Conservation (phyloP, 805 yeast genomes). For the Kazachstania taianensis region DNA sequence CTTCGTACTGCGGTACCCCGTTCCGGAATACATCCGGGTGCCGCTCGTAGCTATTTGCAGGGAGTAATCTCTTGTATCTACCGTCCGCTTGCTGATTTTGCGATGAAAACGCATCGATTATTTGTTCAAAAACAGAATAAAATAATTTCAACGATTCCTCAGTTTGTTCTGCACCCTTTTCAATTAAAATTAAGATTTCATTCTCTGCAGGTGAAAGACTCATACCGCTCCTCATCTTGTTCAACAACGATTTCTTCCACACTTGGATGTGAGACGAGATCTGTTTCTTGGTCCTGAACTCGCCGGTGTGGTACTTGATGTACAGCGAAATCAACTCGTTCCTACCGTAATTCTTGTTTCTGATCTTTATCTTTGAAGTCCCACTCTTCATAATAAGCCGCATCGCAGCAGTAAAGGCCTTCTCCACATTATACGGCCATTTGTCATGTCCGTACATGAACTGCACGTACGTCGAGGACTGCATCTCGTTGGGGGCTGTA, state of each 20-base stretch:
- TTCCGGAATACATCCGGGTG: too few relatives aligned
- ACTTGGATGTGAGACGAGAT: slow-evolving; percentile 94
- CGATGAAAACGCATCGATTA: slow-evolving; percentile 9
- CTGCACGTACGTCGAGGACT: too few relatives aligned
- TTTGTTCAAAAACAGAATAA: slow-evolving; percentile 21
- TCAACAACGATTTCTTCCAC: slow-evolving; percentile 52
- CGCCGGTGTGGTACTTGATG: slow-evolving; percentile 68
- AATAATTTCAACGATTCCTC: slow-evolving; percentile 18
- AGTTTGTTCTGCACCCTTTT: slow-evolving; percentile 26
- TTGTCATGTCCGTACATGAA: slow-evolving; percentile 32
- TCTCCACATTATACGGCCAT: slow-evolving; percentile 85
- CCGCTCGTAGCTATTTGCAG: too few relatives aligned
- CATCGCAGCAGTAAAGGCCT: slow-evolving; percentile 79
- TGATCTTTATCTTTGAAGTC: slow-evolving; percentile 70
- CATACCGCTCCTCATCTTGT: slow-evolving; percentile 19
- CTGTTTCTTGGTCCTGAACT: slow-evolving; percentile 79
- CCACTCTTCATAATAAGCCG: slow-evolving; percentile 83
- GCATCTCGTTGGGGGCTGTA: too few relatives aligned
- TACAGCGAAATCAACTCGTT: slow-evolving; percentile 87
- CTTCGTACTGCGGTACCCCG: too few relatives aligned
- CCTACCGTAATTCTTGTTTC: slow-evolving; percentile 85
- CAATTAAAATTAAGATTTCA: slow-evolving; percentile 25
- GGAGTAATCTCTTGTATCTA: too few relatives aligned
- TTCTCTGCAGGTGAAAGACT: slow-evolving; percentile 18
- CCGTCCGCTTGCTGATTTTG: too few relatives aligned